Base-by-base conservation (phyloP, 129 eudicot species). In the Helianthus tuberosus region DNA sequence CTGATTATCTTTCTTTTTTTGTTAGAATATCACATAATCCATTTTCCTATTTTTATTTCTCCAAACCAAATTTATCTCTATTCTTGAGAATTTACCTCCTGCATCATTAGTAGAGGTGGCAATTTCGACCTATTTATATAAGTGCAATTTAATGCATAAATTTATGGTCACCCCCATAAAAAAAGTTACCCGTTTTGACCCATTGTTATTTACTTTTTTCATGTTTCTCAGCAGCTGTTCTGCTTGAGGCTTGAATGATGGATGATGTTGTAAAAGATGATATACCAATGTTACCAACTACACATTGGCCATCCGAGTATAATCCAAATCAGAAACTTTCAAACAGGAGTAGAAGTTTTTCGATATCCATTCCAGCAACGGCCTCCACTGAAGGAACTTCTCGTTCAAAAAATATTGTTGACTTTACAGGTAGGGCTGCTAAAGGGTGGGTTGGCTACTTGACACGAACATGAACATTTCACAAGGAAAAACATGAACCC, bases 231-330 rank as follows among this genome's bases (percentile, higher is more conserved):
- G 78, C 85, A 88, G 91, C 85, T 62, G 59, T 60, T 53, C 25
- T 32, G n/a, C 32, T 72, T 43, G 47, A 70, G 23, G 57, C 58
- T 51, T 62, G 67, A 79, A 71, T 78, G 47, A 93, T 93, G 98
- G 87, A 86, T 81, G 46, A 75, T 72, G 66, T 23, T 51, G 91
- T 77, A 58, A 87, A 77, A 84, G 92, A 90, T 73, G 82, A 84
- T 66, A 54, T 74, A 8, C 90, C 96, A 12, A 89, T 86, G 87
- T 69, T 86, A 47, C 57, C 82, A 17, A 66, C 70, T 13, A 46
- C 71, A 25, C 16, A 73, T 70, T 68, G 60, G 55, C 80, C 81
- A 49, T 48, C 68, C 14, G 87, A 87, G 66, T 76, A 65, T 13
- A 43, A 77, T 27, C 79, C 77, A 70, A 64, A 29, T n/a, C 74